Conservation (phyloP, 1,139 yeast species). For the Hyphopichia wangnamkhiaoensis region DNA sequence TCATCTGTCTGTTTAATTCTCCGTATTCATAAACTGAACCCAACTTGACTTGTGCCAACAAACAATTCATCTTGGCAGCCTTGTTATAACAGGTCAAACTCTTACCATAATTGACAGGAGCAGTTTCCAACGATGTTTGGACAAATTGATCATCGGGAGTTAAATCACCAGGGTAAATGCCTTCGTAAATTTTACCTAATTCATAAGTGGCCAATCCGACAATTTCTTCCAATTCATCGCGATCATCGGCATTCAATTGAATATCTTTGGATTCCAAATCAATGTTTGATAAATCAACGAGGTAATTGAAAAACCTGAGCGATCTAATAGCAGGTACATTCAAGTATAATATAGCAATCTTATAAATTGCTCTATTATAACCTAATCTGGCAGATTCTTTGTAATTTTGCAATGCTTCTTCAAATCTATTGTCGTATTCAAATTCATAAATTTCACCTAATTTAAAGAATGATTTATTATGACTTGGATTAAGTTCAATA, state of each 20-base stretch:
- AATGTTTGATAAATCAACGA: conserved; percentile 39
- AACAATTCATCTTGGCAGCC: conserved; percentile 75
- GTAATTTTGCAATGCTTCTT: conserved; percentile 36
- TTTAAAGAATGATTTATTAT: conserved; percentile 38
- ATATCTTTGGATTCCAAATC: conserved; percentile 37
- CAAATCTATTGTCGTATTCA: conserved; percentile 32
- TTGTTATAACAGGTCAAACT: conserved; percentile 71
- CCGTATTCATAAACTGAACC: conserved; percentile 91
- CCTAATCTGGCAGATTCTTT: conserved; percentile 44
- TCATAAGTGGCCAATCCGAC: conserved; percentile 49
- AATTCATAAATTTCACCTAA: conserved; percentile 45
- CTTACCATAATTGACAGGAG: conserved; percentile 54
- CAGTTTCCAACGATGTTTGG: conserved; percentile 32
- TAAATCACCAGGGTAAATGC: conserved; percentile 54
- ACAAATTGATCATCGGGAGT: conserved; percentile 39
- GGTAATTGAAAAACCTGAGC: conserved; percentile 36
- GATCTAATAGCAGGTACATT: conserved; percentile 38
- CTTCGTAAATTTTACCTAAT: conserved; percentile 72
- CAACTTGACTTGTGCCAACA: conserved; percentile 81
- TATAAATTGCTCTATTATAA: conserved; percentile 45
- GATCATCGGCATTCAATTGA: conserved; percentile 39
- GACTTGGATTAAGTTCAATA: conserved; percentile 32
- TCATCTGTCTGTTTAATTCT: conserved; percentile 62
- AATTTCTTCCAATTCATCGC: conserved; percentile 43
- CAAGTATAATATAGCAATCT: conserved; percentile 42